These are phyloP conservation scores for Rhynchosporium secalis DNA, from an alignment of 2,329 filamentous ascomycete genomes.

Conservation along the genomic window DNA sequence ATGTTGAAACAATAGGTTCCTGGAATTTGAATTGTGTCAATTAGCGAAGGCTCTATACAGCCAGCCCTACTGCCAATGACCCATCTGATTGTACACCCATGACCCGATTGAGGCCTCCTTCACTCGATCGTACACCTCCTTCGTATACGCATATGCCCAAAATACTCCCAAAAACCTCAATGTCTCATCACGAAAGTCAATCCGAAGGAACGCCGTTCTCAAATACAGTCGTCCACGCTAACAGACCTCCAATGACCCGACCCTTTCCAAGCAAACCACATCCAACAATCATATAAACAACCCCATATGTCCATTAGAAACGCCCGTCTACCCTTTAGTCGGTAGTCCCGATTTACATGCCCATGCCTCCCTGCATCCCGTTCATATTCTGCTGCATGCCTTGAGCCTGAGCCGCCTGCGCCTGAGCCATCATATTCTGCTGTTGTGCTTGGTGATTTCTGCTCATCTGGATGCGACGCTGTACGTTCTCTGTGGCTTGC, in stretches of 20 bases:
- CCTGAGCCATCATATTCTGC: slow-evolving; percentile 30
- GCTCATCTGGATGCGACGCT: slow-evolving; percentile 1
- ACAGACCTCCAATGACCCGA: slow-evolving; percentile 1
- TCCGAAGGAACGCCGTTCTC: slow-evolving; percentile 4
- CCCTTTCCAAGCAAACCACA: not conserved
- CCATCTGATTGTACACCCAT: not conserved
- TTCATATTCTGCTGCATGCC: slow-evolving; percentile 31
- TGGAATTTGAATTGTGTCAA: not conserved
- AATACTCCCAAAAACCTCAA: not conserved
- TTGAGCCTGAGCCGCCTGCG: slow-evolving; percentile 21
- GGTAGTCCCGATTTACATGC: slow-evolving; percentile 27
- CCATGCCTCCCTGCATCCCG: slow-evolving; percentile 38
- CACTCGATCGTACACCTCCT: slow-evolving; percentile 8
- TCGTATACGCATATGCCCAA: not conserved
- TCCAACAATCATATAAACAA: not conserved
- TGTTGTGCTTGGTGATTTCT: slow-evolving; percentile 16
- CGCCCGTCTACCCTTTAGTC: not conserved
- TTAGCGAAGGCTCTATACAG: not conserved
- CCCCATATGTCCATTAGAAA: slow-evolving; percentile 11
- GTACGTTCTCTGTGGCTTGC: slow-evolving; percentile 18
- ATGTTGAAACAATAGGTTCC: too few species aligned
- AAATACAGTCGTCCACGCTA: slow-evolving; percentile 10
- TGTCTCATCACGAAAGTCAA: slow-evolving; percentile 4
- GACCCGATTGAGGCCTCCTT: not conserved
- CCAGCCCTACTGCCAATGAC: not conserved